Evolutionary conservation across 257 asterid genomes (phyloP).

Genomic region (Parsonsia alboflavescens): DNA sequence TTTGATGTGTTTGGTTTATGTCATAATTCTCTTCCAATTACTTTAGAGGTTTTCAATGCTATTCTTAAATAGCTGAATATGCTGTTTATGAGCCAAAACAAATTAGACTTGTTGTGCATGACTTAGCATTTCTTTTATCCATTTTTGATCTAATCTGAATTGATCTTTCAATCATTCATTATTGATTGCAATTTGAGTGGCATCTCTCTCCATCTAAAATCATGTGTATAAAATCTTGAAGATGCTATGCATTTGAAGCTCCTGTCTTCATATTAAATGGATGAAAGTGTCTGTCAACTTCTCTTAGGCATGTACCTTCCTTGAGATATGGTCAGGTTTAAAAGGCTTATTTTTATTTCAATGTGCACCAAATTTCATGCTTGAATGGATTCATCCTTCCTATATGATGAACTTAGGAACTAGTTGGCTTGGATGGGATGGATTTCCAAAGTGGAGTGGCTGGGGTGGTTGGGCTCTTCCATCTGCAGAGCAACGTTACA

Average conservation of each 20-base stretch:
- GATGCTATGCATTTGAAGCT: background rate
- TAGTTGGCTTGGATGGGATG: conserved; percentile 41
- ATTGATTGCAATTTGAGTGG: background rate
- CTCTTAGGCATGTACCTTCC: background rate
- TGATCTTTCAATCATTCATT: background rate
- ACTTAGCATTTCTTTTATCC: background rate
- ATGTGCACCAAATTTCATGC: background rate
- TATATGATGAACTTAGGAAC: conserved; percentile 29
- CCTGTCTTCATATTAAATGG: background rate
- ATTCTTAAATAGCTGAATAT: background rate
- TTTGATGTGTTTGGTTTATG: background rate
- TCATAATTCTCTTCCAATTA: background rate
- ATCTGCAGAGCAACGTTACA: conserved; percentile 33
- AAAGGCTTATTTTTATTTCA: background rate
- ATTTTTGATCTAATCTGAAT: background rate
- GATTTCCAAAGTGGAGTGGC: conserved; percentile 40
- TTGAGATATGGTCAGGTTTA: background rate
- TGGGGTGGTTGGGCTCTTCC: conserved; percentile 55
- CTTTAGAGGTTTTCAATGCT: background rate
- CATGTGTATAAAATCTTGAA: background rate
- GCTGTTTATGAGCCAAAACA: background rate
- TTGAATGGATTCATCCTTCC: background rate
- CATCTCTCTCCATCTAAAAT: background rate
- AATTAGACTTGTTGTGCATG: background rate
- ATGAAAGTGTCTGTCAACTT: background rate